These are phyloP conservation scores for Aspergillus puulaauensis DNA, from an alignment of 2,329 filamentous ascomycete genomes.

Conservation along the genomic window DNA sequence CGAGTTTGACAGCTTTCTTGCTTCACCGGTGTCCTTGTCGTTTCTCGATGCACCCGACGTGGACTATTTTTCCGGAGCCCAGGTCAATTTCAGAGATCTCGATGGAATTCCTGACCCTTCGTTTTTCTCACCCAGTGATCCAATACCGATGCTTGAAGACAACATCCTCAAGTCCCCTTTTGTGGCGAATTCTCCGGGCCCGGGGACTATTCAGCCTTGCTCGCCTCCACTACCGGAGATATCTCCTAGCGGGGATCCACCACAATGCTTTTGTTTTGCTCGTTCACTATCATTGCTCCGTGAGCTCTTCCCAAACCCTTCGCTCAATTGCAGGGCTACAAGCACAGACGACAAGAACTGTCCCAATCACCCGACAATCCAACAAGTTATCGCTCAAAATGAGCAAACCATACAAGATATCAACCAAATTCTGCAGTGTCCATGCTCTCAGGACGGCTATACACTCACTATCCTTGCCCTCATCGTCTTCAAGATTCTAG, in stretches of 20 bases:
- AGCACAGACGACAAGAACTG: background rate
- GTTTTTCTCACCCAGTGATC: background rate
- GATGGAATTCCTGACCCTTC: background rate
- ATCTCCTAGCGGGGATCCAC: background rate
- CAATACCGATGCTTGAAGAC: background rate
- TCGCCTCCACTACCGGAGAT: background rate
- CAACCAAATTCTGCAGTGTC: background rate
- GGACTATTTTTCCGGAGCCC: background rate
- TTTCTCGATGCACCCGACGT: background rate
- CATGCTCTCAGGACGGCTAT: constrained; percentile 4
- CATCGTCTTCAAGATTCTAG: constrained; percentile 1
- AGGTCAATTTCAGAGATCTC: background rate
- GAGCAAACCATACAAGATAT: background rate
- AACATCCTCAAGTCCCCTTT: background rate
- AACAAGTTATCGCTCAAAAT: constrained; percentile 1
- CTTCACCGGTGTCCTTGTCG: background rate
- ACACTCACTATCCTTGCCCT: background rate
- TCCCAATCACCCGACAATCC: background rate
- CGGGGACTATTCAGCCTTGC: background rate
- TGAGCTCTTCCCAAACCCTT: background rate
- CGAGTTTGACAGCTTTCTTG: background rate
- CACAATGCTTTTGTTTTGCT: background rate
- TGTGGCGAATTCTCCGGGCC: background rate
- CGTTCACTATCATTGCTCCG: background rate
- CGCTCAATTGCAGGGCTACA: background rate